These are phyloP conservation scores for Bauhinia variegata DNA, from an alignment of 306 rosid species.

Conservation along the genomic window DNA sequence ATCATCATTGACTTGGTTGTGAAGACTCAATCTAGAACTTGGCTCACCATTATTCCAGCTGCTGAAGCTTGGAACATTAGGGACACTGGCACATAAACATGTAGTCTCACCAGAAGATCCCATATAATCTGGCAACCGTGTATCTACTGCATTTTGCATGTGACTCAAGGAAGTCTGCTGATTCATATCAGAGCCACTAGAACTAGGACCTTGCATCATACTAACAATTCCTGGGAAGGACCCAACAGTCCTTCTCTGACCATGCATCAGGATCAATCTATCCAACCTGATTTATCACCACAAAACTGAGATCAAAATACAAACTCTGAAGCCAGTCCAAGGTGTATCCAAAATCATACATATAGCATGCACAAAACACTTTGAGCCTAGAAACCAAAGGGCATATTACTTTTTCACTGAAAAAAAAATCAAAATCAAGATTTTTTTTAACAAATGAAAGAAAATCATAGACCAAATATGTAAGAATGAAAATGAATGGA, in stretches of 20 bases:
- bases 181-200: slow-evolving; percentile 61
- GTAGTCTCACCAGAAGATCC: slow-evolving; percentile 59
- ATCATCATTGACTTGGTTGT: slow-evolving; percentile 56
- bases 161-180: slow-evolving; percentile 56
- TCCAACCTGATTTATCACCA: slow-evolving; percentile 39
- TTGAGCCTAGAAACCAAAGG: slow-evolving; percentile 20
- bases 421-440: not conserved
- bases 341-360: slow-evolving; percentile 20
- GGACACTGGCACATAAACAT: slow-evolving; percentile 48
- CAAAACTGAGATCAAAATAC: slow-evolving; percentile 29
- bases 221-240: slow-evolving; percentile 55
- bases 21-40: slow-evolving; percentile 53
- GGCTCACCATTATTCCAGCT: slow-evolving; percentile 69
- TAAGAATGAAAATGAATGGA: not conserved
- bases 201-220: slow-evolving; percentile 59
- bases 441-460: slow-evolving; percentile 4
- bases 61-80: slow-evolving; percentile 47
- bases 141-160: slow-evolving; percentile 58
- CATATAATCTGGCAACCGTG: slow-evolving; percentile 57
- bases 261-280: slow-evolving; percentile 69
- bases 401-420: slow-evolving; percentile 14
- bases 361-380: slow-evolving; percentile 25
- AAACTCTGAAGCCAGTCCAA: slow-evolving; percentile 32
- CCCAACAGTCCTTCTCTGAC: slow-evolving; percentile 59
- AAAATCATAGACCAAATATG: slow-evolving; percentile 9